Conservation (phyloP, 768 basidiomycete genomes). For the Hypholoma sublateritium region DNA sequence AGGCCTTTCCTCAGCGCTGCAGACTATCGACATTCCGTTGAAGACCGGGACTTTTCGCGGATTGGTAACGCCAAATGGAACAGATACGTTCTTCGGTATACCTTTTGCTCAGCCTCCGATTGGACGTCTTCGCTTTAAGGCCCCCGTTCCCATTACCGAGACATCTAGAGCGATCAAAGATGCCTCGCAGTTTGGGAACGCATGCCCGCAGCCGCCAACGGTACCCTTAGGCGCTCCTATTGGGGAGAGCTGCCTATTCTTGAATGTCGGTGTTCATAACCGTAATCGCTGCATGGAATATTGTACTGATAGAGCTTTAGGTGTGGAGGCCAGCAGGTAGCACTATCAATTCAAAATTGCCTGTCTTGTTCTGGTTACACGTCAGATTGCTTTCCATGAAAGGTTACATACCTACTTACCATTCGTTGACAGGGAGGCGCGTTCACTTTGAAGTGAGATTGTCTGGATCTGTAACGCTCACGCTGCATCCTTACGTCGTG, state of each 20-base stretch:
- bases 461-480: background rate
- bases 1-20: conserved; percentile 10
- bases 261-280: conserved; percentile 40
- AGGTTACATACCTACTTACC: background rate
- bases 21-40: conserved; percentile 36
- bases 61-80: conserved; percentile 37
- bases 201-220: conserved; percentile 48
- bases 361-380: conserved; percentile 39
- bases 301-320: conserved; percentile 18
- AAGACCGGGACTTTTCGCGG: conserved; percentile 50
- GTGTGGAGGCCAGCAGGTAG: conserved; percentile 34
- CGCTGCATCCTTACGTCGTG: too few species aligned
- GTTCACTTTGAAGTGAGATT: conserved; percentile 39
- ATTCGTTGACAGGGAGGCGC: conserved; percentile 42
- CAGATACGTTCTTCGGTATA: conserved; percentile 61
- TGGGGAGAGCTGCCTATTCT: conserved; percentile 53
- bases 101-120: conserved; percentile 59
- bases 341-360: conserved; percentile 27
- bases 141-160: conserved; percentile 43
- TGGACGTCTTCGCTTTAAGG: conserved; percentile 55
- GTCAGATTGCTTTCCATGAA: conserved; percentile 17
- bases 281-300: background rate
- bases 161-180: conserved; percentile 30
- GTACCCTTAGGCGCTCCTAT: conserved; percentile 38
- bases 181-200: conserved; percentile 52